Evolutionary conservation across 805 yeast species (phyloP), one percentile per base, ranked within the genome.

Genomic region (Ogataea methanolica): DNA sequence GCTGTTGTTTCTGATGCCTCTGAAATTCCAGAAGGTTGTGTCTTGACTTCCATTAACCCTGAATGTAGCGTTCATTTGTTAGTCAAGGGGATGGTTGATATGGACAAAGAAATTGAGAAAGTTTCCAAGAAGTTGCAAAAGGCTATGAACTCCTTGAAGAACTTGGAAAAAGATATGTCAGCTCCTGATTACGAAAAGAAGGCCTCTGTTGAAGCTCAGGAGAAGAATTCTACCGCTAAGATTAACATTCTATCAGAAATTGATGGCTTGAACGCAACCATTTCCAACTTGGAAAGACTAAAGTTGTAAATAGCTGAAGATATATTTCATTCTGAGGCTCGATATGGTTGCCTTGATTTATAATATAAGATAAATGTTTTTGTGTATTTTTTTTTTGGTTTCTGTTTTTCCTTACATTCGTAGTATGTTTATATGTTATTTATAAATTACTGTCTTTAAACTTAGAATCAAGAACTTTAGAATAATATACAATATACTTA

Each of bases 61-160:
- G 85, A 80, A 46, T 82, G 88, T 65, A 84, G 82, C 50, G 98
- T 91, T 19, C 96, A 89, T 61, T 80, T 92, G 31, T 76, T 94
- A 65, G 97, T 92, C 48, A 91, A 89, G 76, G 99, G 98, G 46
- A 91, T 86, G 65, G 83, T 94, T 57, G 97, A 92, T 67, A 79
- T 91, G 57, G 97, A 90, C 60, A 85, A 85, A 47, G 98, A 94
- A 72, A 87, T 94, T 60, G 63, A 74, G 57, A 94, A 92, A 77
- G 94, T 90, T 36, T 68, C 74, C 60, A 81, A 80, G 77, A 92
- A 87, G 73, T 75, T 91, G 60, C 76, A 68, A 50, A 85, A 84
- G 67, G 79, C 84, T 39, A 67, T 71, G 56, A 83, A 79, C 58
- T 70, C 79, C 53, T 77, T 79, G 61, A 76, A 74, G 53, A 76